Conservation (phyloP, 192 early-diverging fungal species). For the Backusella australiensis region DNA sequence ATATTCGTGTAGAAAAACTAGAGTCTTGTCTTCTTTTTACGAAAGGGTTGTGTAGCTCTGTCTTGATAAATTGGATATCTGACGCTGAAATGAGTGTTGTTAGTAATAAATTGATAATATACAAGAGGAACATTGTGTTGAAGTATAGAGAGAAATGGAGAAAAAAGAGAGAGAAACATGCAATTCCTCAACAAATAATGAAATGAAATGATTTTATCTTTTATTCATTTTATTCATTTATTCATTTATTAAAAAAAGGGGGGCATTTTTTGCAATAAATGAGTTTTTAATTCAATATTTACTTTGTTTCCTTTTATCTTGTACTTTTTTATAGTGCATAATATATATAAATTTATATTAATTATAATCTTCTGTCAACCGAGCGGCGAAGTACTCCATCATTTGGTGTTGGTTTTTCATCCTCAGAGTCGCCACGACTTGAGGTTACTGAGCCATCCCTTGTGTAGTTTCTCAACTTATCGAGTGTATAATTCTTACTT, state of each 20-base stretch:
- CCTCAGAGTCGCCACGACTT: neutral
- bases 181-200: neutral
- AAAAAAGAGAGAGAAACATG: neutral
- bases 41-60: neutral
- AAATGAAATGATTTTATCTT: neutral
- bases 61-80: neutral
- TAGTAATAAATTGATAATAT: neutral
- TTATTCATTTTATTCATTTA: neutral
- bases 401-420: neutral
- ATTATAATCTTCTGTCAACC: constrained; percentile 12
- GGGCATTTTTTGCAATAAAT: constrained; percentile 1
- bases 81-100: neutral
- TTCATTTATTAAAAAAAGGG: neutral
- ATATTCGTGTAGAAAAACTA: neutral
- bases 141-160: neutral
- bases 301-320: neutral
- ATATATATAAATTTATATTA: neutral
- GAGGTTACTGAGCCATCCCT: constrained; percentile 1
- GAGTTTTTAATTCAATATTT: neutral
- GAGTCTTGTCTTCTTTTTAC: neutral
- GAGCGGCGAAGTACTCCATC: constrained; percentile 9
- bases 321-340: neutral
- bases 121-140: neutral
- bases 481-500: constrained; percentile 12
- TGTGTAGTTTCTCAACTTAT: constrained; percentile 2